A percentile compares a stretch with the other conserved stretches of the same genome.
Conservation (phyloP, 2,329 filamentous ascomycete genomes). For the Aureobasidium mangrovei region DNA sequence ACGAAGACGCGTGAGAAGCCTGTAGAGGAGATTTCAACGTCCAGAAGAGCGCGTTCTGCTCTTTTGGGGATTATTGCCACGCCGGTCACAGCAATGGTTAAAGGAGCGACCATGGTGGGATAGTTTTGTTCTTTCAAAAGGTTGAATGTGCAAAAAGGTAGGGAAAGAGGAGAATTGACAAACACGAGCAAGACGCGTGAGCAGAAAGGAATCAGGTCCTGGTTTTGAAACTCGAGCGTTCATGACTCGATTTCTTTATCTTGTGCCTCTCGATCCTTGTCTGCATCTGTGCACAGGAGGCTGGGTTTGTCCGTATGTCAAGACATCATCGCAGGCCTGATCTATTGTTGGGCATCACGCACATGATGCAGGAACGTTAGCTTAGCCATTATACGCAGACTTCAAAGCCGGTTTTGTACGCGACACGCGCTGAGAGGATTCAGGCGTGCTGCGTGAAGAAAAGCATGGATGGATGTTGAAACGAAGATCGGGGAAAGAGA, state of each 20-base stretch:
- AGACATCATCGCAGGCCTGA: too few relatives aligned
- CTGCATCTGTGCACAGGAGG: background rate
- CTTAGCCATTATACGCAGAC: too few relatives aligned
- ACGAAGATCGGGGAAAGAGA: background rate
- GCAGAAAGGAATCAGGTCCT: background rate
- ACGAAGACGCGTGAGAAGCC: background rate
- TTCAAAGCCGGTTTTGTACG: too few relatives aligned
- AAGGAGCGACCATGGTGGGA: background rate
- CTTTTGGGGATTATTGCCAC: background rate
- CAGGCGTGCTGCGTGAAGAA: background rate
- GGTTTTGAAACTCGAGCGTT: background rate
- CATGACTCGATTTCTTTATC: background rate
- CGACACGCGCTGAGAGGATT: too few relatives aligned
- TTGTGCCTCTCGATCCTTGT: background rate
- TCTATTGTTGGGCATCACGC: too few relatives aligned
- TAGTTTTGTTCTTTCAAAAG: background rate
- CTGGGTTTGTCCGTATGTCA: background rate
- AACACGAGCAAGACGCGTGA: background rate
- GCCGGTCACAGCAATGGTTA: slow-evolving; percentile 4
- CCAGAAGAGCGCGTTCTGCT: slow-evolving; percentile 4
- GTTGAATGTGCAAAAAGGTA: too few relatives aligned
- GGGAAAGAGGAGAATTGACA: background rate
- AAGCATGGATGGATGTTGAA: background rate
- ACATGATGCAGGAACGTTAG: too few relatives aligned
- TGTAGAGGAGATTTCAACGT: background rate